phyloP scores from a whole-genome alignment of 352 stramenopile genomes.

The Pythium diclinum region DNA sequence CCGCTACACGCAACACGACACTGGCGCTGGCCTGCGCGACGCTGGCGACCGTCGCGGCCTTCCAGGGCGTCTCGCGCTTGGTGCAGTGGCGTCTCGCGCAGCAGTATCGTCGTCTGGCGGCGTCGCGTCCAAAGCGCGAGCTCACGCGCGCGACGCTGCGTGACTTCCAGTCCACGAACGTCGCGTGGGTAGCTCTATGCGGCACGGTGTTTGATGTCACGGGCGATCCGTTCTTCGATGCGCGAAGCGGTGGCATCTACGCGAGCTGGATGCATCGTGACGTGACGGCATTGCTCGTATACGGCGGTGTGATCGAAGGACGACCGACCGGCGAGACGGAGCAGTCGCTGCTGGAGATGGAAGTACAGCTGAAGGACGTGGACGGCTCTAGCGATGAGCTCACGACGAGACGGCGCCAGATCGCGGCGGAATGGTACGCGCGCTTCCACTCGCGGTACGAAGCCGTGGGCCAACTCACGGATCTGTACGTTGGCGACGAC shows the following conservation, averaged over 20 bases:
- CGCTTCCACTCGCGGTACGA: constrained; percentile 51
- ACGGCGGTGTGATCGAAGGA: constrained; percentile 27
- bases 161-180: constrained; percentile 24
- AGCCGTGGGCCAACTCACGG: constrained; percentile 42
- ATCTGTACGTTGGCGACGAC: constrained; percentile 37
- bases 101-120: neutral
- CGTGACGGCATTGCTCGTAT: constrained; percentile 44
- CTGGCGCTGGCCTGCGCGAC: constrained; percentile 10
- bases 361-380: constrained; percentile 11
- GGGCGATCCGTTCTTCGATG: constrained; percentile 48
- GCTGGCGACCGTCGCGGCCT: constrained; percentile 5
- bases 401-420: constrained; percentile 28
- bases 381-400: constrained; percentile 16
- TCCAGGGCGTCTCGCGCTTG: constrained; percentile 7
- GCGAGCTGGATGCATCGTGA: constrained; percentile 51
- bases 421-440: constrained; percentile 52
- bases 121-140: neutral
- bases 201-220: constrained; percentile 52
- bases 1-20: constrained; percentile 13
- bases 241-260: constrained; percentile 36
- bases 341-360: constrained; percentile 22
- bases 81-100: constrained; percentile 13
- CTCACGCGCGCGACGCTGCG: constrained; percentile 17
- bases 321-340: neutral
- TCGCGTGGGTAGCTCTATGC: constrained; percentile 49